Conservation (phyloP, 2,329 filamentous ascomycete species). For the Cercospora berteroae region DNA sequence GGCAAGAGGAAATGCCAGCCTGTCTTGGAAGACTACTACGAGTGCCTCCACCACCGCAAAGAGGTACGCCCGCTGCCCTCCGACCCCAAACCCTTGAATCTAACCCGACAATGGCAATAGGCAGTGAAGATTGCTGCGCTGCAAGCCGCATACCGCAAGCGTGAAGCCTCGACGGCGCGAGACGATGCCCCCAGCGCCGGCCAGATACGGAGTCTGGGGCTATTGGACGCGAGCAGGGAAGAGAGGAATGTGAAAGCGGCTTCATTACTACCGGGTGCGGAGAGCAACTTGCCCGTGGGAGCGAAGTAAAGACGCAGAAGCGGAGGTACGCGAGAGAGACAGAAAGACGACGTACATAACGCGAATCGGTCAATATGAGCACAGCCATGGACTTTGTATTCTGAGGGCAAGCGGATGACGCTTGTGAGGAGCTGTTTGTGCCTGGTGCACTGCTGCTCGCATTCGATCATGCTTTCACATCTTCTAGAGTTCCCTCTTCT, state of each 20-base stretch:
- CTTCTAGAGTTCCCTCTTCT: conserved; percentile 22
- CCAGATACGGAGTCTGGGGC: conserved; percentile 81
- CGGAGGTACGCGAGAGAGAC: not conserved
- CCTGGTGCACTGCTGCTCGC: not conserved
- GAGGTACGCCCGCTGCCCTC: conserved; percentile 64
- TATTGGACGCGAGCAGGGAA: conserved; percentile 75
- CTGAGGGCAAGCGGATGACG: not conserved
- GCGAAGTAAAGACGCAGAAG: conserved; percentile 10
- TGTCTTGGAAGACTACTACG: conserved; percentile 93
- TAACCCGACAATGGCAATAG: conserved; percentile 47
- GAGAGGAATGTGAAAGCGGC: conserved; percentile 56
- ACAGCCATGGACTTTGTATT: not conserved
- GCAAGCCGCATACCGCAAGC: conserved; percentile 81
- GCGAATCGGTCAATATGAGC: not conserved
- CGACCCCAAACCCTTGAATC: not conserved
- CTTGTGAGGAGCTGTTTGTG: not conserved
- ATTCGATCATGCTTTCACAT: conserved; percentile 5
- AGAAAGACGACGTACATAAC: not conserved
- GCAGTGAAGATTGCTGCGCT: conserved; percentile 73
- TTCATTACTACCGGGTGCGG: conserved; percentile 42
- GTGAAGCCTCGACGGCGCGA: conserved; percentile 69
- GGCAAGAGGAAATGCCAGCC: conserved; percentile 86
- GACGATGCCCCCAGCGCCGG: conserved; percentile 79
- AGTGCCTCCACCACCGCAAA: conserved; percentile 98
- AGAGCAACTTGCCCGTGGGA: conserved; percentile 28